phyloP scores from a whole-genome alignment of 352 stramenopile genomes.

The Globisporangium nunn region DNA sequence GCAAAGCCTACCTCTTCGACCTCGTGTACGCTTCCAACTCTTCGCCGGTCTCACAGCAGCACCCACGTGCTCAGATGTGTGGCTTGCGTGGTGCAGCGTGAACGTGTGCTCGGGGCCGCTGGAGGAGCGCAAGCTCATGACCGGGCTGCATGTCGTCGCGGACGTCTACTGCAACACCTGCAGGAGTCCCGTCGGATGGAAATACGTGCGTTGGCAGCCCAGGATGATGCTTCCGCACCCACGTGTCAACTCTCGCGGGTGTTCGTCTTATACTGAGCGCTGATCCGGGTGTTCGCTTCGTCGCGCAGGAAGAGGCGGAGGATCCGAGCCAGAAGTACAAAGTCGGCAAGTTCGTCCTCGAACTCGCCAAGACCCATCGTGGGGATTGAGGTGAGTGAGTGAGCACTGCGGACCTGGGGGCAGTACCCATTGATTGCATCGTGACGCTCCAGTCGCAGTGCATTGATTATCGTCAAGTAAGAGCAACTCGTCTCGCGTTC shows the following conservation, averaged over 20 bases:
- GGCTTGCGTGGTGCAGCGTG: constrained; percentile 23
- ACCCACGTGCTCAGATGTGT: no score
- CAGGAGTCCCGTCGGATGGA: constrained; percentile 89
- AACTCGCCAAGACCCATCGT: constrained; percentile 88
- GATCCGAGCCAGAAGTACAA: constrained; percentile 94
- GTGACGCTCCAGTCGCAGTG: neutral
- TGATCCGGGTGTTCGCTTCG: neutral
- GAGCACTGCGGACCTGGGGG: no score
- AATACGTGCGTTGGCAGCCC: constrained; percentile 62
- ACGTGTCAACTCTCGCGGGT: no score
- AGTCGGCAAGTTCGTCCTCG: constrained; percentile 95
- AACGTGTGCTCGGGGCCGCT: constrained; percentile 86
- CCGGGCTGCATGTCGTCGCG: constrained; percentile 90
- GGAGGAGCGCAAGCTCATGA: constrained; percentile 92
- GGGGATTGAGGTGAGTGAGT: no score
- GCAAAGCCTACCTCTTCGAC: constrained; percentile 92
- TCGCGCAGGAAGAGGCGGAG: constrained; percentile 80
- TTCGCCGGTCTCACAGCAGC: no score
- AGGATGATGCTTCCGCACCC: no score
- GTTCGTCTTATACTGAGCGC: neutral
- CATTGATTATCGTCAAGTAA: neutral
- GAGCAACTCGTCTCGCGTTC: neutral
- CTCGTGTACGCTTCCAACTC: constrained; percentile 38
- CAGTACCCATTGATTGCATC: no score
- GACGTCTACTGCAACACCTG: constrained; percentile 94